A percentile compares a stretch with the other conserved stretches of the same genome.
Evolutionary conservation across 495 filamentous ascomycete species (phyloP).

Genomic region (Neurospora africana): DNA sequence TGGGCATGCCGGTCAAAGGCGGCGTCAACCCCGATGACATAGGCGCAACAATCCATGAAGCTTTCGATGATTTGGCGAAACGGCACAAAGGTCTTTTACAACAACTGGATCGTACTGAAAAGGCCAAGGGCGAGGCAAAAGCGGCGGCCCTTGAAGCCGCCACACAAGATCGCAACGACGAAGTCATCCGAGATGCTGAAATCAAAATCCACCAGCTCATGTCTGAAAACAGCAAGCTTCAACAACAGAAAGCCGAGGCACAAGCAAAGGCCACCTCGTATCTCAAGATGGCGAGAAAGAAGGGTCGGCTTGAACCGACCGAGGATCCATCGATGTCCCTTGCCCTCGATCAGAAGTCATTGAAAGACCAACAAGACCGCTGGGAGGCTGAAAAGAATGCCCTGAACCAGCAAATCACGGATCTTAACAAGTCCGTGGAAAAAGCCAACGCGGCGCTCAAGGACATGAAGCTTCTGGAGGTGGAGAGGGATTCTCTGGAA

Average conservation of each 20-base stretch:
- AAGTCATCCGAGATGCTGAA: background rate
- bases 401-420: background rate
- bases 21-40: background rate
- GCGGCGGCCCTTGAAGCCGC: background rate
- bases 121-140: background rate
- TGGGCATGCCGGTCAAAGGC: background rate
- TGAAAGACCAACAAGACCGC: background rate
- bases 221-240: background rate
- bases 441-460: background rate
- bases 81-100: background rate
- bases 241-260: background rate
- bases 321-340: background rate
- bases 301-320: background rate
- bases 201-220: background rate
- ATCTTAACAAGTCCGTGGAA: background rate
- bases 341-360: background rate
- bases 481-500: background rate
- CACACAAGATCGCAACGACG: background rate
- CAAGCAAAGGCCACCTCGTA: background rate
- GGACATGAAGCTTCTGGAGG: background rate
- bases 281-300: background rate
- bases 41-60: background rate
- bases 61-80: background rate
- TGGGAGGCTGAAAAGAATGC: background rate
- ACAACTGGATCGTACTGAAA: background rate